Conservation (phyloP, 495 filamentous ascomycete genomes). For the Talaromyces ruber region DNA sequence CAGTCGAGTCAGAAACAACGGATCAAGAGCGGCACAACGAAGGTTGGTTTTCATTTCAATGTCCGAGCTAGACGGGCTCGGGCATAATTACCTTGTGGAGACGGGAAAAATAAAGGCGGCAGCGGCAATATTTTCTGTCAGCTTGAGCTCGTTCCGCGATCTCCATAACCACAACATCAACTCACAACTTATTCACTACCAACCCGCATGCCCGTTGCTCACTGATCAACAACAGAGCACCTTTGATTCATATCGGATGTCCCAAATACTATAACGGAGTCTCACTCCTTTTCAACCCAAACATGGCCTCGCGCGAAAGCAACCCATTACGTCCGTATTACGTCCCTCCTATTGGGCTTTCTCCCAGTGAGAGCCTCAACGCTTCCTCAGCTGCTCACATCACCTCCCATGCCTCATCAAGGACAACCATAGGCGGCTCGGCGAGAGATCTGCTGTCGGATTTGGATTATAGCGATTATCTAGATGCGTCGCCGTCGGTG, state of each 20-base stretch:
- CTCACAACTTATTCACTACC: background rate
- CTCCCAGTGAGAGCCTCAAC: slow-evolving; percentile 30
- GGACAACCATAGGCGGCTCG: slow-evolving; percentile 55
- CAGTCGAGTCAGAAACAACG: background rate
- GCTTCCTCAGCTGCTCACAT: slow-evolving; percentile 37
- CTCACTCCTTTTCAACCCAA: background rate
- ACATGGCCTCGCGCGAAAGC: slow-evolving; percentile 25
- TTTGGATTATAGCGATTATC: slow-evolving; percentile 81
- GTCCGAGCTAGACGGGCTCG: background rate
- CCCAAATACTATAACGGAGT: background rate
- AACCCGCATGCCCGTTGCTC: background rate
- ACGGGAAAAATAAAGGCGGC: background rate
- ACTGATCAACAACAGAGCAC: background rate
- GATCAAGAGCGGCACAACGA: slow-evolving; percentile 2
- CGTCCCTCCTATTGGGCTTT: slow-evolving; percentile 67
- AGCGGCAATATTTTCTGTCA: background rate
- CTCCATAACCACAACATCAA: background rate
- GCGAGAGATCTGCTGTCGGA: slow-evolving; percentile 79
- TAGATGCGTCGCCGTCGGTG: slow-evolving; percentile 68
- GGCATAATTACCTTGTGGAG: background rate
- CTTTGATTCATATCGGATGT: background rate
- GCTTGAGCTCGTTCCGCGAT: background rate
- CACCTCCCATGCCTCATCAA: slow-evolving; percentile 31
- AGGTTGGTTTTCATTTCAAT: background rate
- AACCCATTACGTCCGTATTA: slow-evolving; percentile 96